These are phyloP conservation scores for Phaeosphaeriaceae sp. DNA, from an alignment of 2,329 filamentous ascomycete genomes.

Conservation along the genomic window DNA sequence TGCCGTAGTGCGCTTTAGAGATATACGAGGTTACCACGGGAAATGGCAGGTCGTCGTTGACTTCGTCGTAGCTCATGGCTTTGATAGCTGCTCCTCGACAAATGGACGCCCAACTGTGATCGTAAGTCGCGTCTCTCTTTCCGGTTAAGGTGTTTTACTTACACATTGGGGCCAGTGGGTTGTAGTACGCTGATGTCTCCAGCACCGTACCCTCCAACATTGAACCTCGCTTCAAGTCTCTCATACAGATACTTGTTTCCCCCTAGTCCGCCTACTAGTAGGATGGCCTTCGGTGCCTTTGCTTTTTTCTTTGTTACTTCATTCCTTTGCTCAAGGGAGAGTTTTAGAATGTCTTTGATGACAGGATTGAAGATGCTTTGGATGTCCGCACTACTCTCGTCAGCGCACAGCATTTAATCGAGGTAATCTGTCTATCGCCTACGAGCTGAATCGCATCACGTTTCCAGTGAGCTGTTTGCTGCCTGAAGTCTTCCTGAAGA, in stretches of 20 bases:
- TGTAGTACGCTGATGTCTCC: constrained; percentile 9
- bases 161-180: constrained; percentile 5
- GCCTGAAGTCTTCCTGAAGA: neutral
- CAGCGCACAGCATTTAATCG: neutral
- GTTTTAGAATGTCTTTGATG: constrained; percentile 6
- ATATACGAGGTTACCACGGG: constrained; percentile 14
- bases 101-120: constrained; percentile 7
- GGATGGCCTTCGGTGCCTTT: constrained; percentile 9
- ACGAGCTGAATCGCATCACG: constrained; percentile 2
- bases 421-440: neutral
- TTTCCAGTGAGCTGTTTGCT: constrained; percentile 2
- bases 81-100: constrained; percentile 12
- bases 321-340: constrained; percentile 2
- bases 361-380: constrained; percentile 6
- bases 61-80: constrained; percentile 6
- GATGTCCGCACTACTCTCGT: neutral
- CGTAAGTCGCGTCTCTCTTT: neutral
- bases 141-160: too few relatives aligned
- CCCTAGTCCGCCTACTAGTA: constrained; percentile 12
- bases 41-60: constrained; percentile 1
- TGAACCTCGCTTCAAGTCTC: neutral
- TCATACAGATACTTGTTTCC: constrained; percentile 11
- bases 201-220: neutral
- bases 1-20: constrained; percentile 13
- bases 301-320: constrained; percentile 1